Base-by-base conservation (phyloP, 768 basidiomycete genomes). In the Suillus plorans region DNA sequence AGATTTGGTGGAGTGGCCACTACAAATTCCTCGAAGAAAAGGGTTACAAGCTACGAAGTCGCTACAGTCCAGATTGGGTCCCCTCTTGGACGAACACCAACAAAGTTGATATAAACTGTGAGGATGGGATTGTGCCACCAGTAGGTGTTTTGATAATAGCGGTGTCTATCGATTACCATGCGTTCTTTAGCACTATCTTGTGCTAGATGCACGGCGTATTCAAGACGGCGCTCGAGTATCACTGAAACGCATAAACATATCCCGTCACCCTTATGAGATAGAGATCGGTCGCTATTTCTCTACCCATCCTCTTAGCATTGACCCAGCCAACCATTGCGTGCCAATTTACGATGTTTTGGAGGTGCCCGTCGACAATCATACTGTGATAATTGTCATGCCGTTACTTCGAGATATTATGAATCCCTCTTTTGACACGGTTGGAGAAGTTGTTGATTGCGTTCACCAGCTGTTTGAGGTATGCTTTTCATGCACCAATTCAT, bases 141-240 rank as follows among this genome's bases (percentile, higher is more conserved):
- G n/a, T n/a, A n/a, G n/a, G n/a, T n/a, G n/a, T n/a, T n/a, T n/a
- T n/a, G n/a, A n/a, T n/a, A n/a, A n/a, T n/a, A n/a, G n/a, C n/a
- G n/a, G n/a, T n/a, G n/a, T n/a, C n/a, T n/a, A n/a, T n/a, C n/a
- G n/a, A n/a, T n/a, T n/a, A n/a, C n/a, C n/a, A n/a, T n/a, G n/a
- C n/a, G n/a, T n/a, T n/a, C n/a, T n/a, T n/a, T n/a, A n/a, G n/a
- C n/a, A n/a, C n/a, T n/a, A n/a, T n/a, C n/a, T n/a, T n/a, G n/a
- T 65, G 0, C 25, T 73, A 14, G 77, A 77, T 61, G 78, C 78
- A 0, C 61, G 65, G 2, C 68, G 76, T 2, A 47, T 65, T 8
- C 41, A 7, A 9, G 74, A 79, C 47, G 69, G 69, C 20, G 62
- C 62, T 13, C 66, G 44, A 2, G 76, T 80, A 9, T 55, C 66